A percentile compares a stretch with the other conserved stretches of the same genome.
Conservation (phyloP, 176 grass and related monocot species). For the Coix lacrymajobi region DNA sequence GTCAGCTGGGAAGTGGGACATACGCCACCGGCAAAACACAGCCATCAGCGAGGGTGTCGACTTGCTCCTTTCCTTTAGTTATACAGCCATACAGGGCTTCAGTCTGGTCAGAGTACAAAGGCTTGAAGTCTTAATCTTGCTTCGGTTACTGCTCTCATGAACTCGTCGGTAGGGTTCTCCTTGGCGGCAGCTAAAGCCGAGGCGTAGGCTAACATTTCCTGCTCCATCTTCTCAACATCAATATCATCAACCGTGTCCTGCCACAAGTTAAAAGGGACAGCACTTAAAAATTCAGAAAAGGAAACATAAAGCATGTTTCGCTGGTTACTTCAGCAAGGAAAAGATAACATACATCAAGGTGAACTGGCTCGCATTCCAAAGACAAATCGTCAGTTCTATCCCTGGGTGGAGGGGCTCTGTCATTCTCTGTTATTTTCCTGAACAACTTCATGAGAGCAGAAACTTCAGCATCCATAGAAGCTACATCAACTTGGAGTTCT, state of each 20-base stretch:
- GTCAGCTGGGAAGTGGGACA: neutral
- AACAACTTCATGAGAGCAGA: slow-evolving; percentile 77
- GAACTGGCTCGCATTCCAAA: slow-evolving; percentile 63
- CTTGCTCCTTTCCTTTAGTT: slow-evolving; percentile 10
- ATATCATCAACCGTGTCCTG: slow-evolving; percentile 48
- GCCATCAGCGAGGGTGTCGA: neutral
- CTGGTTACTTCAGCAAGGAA: neutral
- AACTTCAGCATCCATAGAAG: slow-evolving; percentile 79
- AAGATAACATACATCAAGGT: slow-evolving; percentile 58
- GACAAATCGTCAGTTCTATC: slow-evolving; percentile 8
- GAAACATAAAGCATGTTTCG: neutral
- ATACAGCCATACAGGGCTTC: neutral
- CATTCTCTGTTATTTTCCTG: slow-evolving; percentile 60
- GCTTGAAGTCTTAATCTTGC: slow-evolving; percentile 76
- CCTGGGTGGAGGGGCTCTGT: slow-evolving; percentile 27
- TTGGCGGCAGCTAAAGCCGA: slow-evolving; percentile 71
- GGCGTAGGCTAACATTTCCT: slow-evolving; percentile 57
- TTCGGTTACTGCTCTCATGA: slow-evolving; percentile 48
- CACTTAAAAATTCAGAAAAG: neutral
- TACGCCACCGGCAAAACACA: neutral
- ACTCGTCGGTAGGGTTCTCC: slow-evolving; percentile 80
- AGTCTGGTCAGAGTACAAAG: slow-evolving; percentile 47
- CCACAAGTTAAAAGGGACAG: neutral
- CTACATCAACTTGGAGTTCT: slow-evolving; percentile 75
- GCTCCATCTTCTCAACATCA: slow-evolving; percentile 63